Conservation (phyloP, 768 basidiomycete species). For the Pisolithus orientalis region DNA sequence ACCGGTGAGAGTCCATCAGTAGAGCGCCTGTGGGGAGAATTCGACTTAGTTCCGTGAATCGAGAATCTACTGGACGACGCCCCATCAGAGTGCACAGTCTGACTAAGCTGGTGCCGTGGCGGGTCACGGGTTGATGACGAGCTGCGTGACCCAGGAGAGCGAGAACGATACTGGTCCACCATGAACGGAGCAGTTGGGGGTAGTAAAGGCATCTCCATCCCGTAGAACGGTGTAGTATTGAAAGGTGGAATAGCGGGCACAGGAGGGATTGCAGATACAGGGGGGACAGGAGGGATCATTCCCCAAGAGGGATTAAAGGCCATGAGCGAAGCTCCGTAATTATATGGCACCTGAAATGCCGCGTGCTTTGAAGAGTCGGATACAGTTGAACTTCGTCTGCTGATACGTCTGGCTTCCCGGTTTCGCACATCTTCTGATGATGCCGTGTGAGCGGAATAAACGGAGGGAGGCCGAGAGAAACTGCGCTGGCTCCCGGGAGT, state of each 20-base stretch:
- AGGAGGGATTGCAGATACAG: constrained; percentile 32
- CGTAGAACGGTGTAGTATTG: constrained; percentile 37
- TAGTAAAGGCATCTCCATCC: constrained; percentile 61
- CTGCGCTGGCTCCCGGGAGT: constrained; percentile 31
- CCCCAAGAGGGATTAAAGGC: constrained; percentile 22
- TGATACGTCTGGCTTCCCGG: constrained; percentile 30
- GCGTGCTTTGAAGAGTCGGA: constrained; percentile 28
- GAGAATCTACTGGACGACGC: constrained; percentile 13
- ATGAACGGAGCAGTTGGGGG: constrained; percentile 74
- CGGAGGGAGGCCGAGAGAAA: constrained; percentile 48
- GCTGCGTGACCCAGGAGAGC: constrained; percentile 28
- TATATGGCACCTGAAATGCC: constrained; percentile 21
- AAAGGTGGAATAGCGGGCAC: constrained; percentile 29
- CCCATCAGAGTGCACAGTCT: constrained; percentile 17
- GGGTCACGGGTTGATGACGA: constrained; percentile 29
- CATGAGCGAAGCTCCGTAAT: constrained; percentile 18
- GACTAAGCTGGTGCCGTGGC: constrained; percentile 15
- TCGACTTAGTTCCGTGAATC: constrained; percentile 10
- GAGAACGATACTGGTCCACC: constrained; percentile 49
- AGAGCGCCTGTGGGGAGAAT: constrained; percentile 24
- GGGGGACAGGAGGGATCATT: constrained; percentile 7
- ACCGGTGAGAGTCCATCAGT: constrained; percentile 24
- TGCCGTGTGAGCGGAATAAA: constrained; percentile 46
- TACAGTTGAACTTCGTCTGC: constrained; percentile 37
- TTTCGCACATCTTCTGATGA: constrained; percentile 53